Evolutionary conservation across 1,284 basidiomycete genomes (phyloP).

Genomic region (Naganishia cerealis): DNA sequence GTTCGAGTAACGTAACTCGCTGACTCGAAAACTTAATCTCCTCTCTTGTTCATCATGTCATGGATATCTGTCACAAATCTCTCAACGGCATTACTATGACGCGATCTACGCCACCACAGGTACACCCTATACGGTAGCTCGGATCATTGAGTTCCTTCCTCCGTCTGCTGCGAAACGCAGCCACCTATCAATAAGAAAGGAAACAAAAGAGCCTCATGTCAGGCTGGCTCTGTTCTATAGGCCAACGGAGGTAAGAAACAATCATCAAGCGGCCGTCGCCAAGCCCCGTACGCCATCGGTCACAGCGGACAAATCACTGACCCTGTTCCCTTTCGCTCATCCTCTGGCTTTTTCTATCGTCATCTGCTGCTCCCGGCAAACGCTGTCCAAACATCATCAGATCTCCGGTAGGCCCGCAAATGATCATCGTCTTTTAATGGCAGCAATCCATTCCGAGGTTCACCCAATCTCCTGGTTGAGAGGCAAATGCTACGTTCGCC

Average conservation of each 20-base stretch:
- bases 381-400: conserved; percentile 33
- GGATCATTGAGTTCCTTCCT: conserved; percentile 92
- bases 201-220: conserved; percentile 57
- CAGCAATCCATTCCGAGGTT: conserved; percentile 91
- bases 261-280: neutral
- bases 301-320: neutral
- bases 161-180: conserved; percentile 54
- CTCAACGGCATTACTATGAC: neutral
- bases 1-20: neutral
- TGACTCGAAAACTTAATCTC: neutral
- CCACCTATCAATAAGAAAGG: conserved; percentile 37
- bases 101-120: conserved; percentile 37
- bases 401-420: conserved; percentile 58
- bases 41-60: neutral
- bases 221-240: conserved; percentile 91
- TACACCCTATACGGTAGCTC: conserved; percentile 83
- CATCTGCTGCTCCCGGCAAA: neutral
- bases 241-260: conserved; percentile 57
- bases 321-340: neutral
- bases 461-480: conserved; percentile 88
- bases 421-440: conserved; percentile 84
- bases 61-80: neutral
- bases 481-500: conserved; percentile 85
- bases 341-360: neutral
- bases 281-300: neutral